Evolutionary conservation across 1,284 basidiomycete genomes (phyloP), one percentile per base, ranked within the genome.

Genomic region (Chondrostereum purpureum): DNA sequence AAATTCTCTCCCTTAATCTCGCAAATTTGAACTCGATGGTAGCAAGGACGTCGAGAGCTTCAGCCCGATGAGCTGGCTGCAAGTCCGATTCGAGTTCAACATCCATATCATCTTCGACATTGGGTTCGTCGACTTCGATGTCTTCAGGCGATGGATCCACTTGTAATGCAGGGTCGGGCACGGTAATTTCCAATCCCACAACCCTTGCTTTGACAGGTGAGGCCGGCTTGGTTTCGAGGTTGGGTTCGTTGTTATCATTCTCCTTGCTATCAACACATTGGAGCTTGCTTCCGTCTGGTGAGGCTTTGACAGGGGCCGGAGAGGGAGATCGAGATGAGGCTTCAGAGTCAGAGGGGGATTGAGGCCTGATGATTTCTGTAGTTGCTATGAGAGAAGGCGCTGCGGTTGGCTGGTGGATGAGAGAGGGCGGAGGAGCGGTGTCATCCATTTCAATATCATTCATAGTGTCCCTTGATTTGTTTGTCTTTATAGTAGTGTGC

Each of bases 1-100:
- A 90, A 11, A 89, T 65, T 19, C 76, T 70, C 56, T 89, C 86
- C 41, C 87, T 68, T 40, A 89, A 59, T 36, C 85, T 59, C 0
- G 85, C 85, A 60, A 86, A 88, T 53, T 83, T 87, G 58, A 89
- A 74, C 53, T 90, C 88, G 50, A 90, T 87, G 10, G 69, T 72
- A 2, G 87, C 86, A 5, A 89, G 66, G 1, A 82, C 80, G 47
- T 89, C 88, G 19, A 90, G 67, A 0, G 88, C 87, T 57, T 89
- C 87, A 1, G 82, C 83, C 18, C 87, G 75, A 59, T 89, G 81
- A 1, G 81, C 81, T 36, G 83, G 83, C 48, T 84, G 83, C 38
- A 86, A 60, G 45, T 86, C 82, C 10, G 72, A 70, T 47, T 57
- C 53, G n/a, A 50, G 43, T 14, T 52, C 60, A 13, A 44, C 48